phyloP scores from a whole-genome alignment of 108 stramenopile genomes.

The Tribonema minus region DNA sequence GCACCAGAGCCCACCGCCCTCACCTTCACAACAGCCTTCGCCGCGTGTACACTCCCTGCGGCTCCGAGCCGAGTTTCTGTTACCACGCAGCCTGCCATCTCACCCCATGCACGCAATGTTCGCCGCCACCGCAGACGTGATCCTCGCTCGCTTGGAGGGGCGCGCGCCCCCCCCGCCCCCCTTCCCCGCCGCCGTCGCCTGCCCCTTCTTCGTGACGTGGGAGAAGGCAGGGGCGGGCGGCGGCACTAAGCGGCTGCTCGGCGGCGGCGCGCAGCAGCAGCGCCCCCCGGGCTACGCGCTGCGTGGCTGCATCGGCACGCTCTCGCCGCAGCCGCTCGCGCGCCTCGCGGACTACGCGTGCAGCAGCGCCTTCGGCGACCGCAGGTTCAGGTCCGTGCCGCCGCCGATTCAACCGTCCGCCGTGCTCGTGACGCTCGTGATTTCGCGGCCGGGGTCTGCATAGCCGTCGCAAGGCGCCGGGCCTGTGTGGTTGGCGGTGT shows the following conservation, averaged over 20 bases:
- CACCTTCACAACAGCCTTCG: neutral
- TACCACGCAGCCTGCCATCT: neutral
- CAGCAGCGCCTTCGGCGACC: constrained; percentile 19
- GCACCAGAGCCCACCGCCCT: neutral
- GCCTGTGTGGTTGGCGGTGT: too few relatives aligned
- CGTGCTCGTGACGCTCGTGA: neutral
- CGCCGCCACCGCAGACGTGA: constrained; percentile 19
- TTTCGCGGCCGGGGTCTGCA: too few relatives aligned
- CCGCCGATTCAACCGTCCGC: neutral
- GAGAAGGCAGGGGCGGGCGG: constrained; percentile 33
- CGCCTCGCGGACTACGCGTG: constrained; percentile 30
- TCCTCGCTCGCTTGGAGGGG: constrained; percentile 33
- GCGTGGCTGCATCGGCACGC: constrained; percentile 53
- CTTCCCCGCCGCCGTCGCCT: constrained; percentile 10
- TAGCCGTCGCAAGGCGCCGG: too few relatives aligned
- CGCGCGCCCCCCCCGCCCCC: neutral
- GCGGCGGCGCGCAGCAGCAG: too few relatives aligned
- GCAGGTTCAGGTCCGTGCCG: neutral
- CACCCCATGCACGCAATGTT: neutral
- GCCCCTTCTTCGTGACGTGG: constrained; percentile 53
- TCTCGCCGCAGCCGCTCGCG: constrained; percentile 29
- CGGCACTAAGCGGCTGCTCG: neutral
- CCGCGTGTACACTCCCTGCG: neutral
- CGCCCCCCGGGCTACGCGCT: too few relatives aligned
- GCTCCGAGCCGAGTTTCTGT: neutral